Percentiles rank a stretch among this genome's conserved stretches.
These are phyloP conservation scores for Diaporthe australafricana DNA, from an alignment of 2,329 filamentous ascomycete species.

Conservation along the genomic window DNA sequence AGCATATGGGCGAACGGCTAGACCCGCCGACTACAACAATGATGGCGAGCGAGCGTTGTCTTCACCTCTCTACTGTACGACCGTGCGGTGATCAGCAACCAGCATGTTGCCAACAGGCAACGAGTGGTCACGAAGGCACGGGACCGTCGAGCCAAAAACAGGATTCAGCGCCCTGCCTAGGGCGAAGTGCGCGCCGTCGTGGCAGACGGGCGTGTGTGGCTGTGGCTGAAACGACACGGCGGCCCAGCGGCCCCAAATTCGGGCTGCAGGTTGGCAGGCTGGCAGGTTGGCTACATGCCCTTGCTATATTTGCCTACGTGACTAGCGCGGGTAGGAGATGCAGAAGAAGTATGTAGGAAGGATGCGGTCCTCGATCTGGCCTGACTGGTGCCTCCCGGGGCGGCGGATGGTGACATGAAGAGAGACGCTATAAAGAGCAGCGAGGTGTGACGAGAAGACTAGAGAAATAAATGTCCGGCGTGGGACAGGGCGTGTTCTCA, in stretches of 20 bases:
- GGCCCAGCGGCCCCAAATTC: conserved; percentile 9
- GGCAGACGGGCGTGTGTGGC: conserved; percentile 20
- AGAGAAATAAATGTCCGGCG: conserved; percentile 6
- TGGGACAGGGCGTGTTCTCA: neutral
- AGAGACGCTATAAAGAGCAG: conserved; percentile 20
- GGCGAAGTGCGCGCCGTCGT: conserved; percentile 2
- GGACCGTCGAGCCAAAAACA: neutral
- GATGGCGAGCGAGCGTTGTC: neutral
- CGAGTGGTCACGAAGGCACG: conserved; percentile 12
- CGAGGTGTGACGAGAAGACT: conserved; percentile 13
- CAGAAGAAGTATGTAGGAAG: conserved; percentile 16
- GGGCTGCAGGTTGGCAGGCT: conserved; percentile 16
- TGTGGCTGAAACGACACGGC: conserved; percentile 26
- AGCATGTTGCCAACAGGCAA: conserved; percentile 3
- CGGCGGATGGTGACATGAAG: conserved; percentile 4
- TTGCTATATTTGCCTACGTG: conserved; percentile 19
- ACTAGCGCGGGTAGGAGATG: neutral
- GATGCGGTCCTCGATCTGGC: neutral
- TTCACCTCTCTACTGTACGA: neutral
- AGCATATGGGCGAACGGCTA: conserved; percentile 12
- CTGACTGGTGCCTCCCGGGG: neutral
- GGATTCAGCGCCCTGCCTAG: conserved; percentile 3
- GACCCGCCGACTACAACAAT: neutral
- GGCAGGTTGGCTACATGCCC: conserved; percentile 16
- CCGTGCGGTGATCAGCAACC: conserved; percentile 20